Base-by-base conservation (phyloP, 345 rosid species). In the Litchi chinensis region DNA sequence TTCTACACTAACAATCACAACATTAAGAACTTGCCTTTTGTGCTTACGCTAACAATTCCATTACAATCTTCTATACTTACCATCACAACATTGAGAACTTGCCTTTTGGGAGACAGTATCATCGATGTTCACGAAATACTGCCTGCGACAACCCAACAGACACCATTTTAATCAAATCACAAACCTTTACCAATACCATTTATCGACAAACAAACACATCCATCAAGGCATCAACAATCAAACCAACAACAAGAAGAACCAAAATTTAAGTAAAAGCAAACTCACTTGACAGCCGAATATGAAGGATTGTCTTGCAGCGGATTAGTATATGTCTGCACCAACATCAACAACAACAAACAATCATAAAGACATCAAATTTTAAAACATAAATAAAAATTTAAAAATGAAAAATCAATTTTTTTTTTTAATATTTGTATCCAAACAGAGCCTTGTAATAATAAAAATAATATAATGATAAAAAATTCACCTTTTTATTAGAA, bases 231-330 rank as follows among this genome's bases (percentile, higher is more conserved):
- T 26, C 9, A 59, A 21, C 10, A 21, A 54, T 60, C 43, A 69
- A 22, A 3, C 22, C 10, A 21, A 39, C 22, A 44, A 6, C 2
- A 70, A 48, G 4, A 41, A 9, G 24, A 21, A 10, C n/a, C 4
- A 3, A 41, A 32, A 21, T 32, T 21, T n/a, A 37, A 22, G 57
- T 5, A 18, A 16, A 44, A 39, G 9, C 11, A 6, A 73, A 73
- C 99, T 89, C 81, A 93, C 98, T 91, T 92, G 6, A 91, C 99
- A 59, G 89, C 96, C 0, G 98, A 93, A 82, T 91, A 93, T 10
- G 97, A 93, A 71, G 96, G 96, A 81, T 95, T 92, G 77, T 92
- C 90, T 85, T 92, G 96, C 79, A 93, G 75, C 24, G 97, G 98
- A 85, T 95, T 91, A 10, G 91, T 70, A 82, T 67, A 54, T 22